Evolutionary conservation across 306 rosid species (phyloP).

Genomic region (Arachis hypogaea): DNA sequence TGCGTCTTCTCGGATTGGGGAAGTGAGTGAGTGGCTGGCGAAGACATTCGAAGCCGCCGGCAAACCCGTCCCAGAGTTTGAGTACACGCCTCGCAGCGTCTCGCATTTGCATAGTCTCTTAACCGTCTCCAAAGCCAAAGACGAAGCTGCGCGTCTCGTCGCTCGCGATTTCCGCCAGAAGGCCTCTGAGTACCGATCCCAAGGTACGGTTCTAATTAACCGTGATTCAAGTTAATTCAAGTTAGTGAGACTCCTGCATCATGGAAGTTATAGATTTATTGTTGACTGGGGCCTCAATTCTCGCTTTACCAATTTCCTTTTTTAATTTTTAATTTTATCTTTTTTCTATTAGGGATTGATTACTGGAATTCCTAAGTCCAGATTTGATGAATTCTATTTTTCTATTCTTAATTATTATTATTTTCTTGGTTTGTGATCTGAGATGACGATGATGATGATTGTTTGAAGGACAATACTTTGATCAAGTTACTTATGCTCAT

Average conservation of each 20-base stretch:
- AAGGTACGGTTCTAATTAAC: conserved; percentile 53
- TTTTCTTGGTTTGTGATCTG: background rate
- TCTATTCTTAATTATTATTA: background rate
- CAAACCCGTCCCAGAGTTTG: conserved; percentile 78
- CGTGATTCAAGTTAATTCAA: no score
- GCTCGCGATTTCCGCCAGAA: conserved; percentile 85
- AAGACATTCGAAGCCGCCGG: conserved; percentile 78
- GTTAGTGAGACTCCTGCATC: no score
- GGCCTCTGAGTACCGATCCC: conserved; percentile 86
- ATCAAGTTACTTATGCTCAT: no score
- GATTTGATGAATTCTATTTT: no score
- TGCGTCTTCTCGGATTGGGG: conserved; percentile 52
- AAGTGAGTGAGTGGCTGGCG: conserved; percentile 77
- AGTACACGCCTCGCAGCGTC: conserved; percentile 84
- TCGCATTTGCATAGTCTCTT: conserved; percentile 69
- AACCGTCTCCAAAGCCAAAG: conserved; percentile 77
- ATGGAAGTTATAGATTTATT: no score
- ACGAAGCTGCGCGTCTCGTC: conserved; percentile 81
- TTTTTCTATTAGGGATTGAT: no score
- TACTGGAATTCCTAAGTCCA: no score
- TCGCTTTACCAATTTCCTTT: no score
- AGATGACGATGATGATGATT: background rate
- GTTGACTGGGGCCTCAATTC: no score
- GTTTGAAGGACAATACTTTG: no score
- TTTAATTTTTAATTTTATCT: no score